phyloP scores from a whole-genome alignment of 768 basidiomycete genomes.

The Tulasnella sp. region DNA sequence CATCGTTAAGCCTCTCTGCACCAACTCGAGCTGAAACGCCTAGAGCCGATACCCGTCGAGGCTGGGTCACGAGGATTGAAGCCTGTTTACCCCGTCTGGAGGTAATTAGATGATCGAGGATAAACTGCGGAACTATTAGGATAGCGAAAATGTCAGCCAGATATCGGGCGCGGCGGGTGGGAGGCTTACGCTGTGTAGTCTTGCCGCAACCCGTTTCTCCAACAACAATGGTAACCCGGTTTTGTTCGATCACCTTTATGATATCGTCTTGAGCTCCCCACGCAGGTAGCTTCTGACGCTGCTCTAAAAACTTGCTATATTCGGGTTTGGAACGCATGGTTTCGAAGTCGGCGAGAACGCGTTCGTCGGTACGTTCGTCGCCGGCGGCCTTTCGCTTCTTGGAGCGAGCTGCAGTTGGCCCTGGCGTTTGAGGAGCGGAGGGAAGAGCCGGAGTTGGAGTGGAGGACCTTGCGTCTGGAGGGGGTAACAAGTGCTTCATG shows the following conservation, averaged over 20 bases:
- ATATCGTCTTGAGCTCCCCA: slow-evolving; percentile 70
- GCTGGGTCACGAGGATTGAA: slow-evolving; percentile 86
- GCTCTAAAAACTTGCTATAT: slow-evolving; percentile 50
- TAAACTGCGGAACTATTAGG: slow-evolving; percentile 77
- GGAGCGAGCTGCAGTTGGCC: slow-evolving; percentile 38
- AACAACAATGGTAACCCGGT: slow-evolving; percentile 78
- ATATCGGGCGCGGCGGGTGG: neutral
- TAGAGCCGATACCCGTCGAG: slow-evolving; percentile 84
- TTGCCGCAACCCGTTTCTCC: slow-evolving; percentile 95
- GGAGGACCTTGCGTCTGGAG: slow-evolving; percentile 39
- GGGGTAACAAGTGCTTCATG: slow-evolving; percentile 60
- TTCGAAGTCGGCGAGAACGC: slow-evolving; percentile 61
- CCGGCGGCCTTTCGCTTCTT: slow-evolving; percentile 38
- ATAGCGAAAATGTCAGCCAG: neutral
- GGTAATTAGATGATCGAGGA: slow-evolving; percentile 79
- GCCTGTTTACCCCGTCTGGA: slow-evolving; percentile 64
- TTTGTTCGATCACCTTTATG: slow-evolving; percentile 57
- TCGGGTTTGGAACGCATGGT: slow-evolving; percentile 49
- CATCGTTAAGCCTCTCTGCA: slow-evolving; percentile 73
- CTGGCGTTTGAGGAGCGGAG: neutral
- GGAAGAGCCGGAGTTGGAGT: slow-evolving; percentile 13
- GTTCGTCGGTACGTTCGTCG: slow-evolving; percentile 53
- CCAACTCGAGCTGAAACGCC: slow-evolving; percentile 88
- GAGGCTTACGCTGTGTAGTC: slow-evolving; percentile 73
- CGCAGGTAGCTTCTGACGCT: slow-evolving; percentile 71